Evolutionary conservation across 306 rosid species (phyloP).

Genomic region (Quercus bicolor): DNA sequence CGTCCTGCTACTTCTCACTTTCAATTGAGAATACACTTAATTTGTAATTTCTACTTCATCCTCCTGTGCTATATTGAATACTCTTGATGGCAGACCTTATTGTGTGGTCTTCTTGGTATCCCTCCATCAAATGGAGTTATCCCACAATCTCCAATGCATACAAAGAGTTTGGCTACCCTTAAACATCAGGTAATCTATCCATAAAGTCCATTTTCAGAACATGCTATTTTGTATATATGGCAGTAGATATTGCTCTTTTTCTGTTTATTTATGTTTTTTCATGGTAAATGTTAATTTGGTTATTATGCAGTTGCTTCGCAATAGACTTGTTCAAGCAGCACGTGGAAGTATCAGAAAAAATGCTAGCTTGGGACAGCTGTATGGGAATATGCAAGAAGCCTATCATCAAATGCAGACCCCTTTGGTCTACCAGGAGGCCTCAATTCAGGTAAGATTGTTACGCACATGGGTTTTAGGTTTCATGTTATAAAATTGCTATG

Average conservation of each 20-base stretch:
- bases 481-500: not conserved
- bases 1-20: not conserved
- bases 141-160: constrained; percentile 99
- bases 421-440: constrained; percentile 66
- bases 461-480: not conserved
- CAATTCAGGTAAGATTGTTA: constrained; percentile 49
- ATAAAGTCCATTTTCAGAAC: not conserved
- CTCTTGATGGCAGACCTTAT: constrained; percentile 59
- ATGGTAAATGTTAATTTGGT: constrained; percentile 1
- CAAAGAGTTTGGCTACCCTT: constrained; percentile 96
- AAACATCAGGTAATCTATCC: constrained; percentile 77
- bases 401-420: constrained; percentile 98
- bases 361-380: constrained; percentile 89
- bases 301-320: constrained; percentile 73
- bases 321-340: constrained; percentile 70
- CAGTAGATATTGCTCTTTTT: not conserved
- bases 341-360: constrained; percentile 67
- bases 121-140: constrained; percentile 98
- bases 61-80: not conserved
- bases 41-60: not conserved
- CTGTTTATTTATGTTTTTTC: not conserved
- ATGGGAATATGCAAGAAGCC: constrained; percentile 94
- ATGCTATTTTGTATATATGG: not conserved
- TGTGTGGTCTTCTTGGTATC: constrained; percentile 91
- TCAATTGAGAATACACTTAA: not conserved